These are phyloP conservation scores for Fraxinus pennsylvanica DNA, from an alignment of 257 asterid genomes.

Conservation along the genomic window DNA sequence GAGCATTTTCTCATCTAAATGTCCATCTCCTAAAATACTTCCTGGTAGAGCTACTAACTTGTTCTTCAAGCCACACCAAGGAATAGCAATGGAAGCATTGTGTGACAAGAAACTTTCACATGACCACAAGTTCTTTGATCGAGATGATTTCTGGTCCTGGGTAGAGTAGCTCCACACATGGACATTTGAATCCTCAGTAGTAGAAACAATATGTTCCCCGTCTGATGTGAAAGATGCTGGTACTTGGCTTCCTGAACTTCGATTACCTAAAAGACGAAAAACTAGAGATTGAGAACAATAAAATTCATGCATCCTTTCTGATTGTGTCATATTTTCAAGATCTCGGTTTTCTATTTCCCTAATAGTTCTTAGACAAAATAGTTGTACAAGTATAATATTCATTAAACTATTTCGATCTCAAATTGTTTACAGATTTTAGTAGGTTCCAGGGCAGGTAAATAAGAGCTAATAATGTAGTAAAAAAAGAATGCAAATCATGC, in stretches of 20 bases:
- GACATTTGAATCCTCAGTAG: constrained; percentile 67
- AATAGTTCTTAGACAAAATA: background rate
- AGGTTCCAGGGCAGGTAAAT: background rate
- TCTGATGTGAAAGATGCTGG: constrained; percentile 84
- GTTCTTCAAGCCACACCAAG: constrained; percentile 82
- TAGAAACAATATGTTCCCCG: constrained; percentile 76
- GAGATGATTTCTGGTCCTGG: constrained; percentile 47
- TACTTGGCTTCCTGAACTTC: constrained; percentile 57
- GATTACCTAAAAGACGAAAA: constrained; percentile 45
- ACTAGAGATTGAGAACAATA: background rate
- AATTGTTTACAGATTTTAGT: background rate
- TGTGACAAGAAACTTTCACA: constrained; percentile 73
- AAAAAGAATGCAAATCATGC: background rate
- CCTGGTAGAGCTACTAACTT: constrained; percentile 48
- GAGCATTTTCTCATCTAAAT: constrained; percentile 46
- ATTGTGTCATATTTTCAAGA: background rate
- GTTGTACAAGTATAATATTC: background rate
- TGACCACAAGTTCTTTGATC: constrained; percentile 40
- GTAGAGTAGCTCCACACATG: constrained; percentile 64
- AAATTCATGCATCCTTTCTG: background rate
- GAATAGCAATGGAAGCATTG: constrained; percentile 74
- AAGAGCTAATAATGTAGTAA: background rate
- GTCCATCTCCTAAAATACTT: constrained; percentile 41
- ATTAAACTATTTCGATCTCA: background rate
- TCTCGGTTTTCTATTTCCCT: background rate